Conservation (phyloP, 352 stramenopile species). For the Phytopythium helicoides region DNA sequence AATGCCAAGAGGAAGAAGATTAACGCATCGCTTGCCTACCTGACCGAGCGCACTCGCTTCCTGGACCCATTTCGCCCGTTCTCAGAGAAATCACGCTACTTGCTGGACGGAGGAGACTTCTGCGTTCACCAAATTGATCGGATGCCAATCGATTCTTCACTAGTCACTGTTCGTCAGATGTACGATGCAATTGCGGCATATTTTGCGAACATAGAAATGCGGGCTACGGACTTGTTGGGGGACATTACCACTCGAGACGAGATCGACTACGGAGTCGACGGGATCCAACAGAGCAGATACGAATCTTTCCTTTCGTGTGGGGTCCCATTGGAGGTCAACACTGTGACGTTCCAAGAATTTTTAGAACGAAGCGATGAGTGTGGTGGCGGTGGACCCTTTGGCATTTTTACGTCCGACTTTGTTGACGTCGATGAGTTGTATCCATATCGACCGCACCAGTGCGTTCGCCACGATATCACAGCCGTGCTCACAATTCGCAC, state of each 20-base stretch:
- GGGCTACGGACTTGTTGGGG: slow-evolving; percentile 24
- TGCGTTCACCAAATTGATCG: slow-evolving; percentile 47
- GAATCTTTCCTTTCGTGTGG: slow-evolving; percentile 29
- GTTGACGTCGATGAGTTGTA: slow-evolving; percentile 40
- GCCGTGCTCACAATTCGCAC: slow-evolving; percentile 20
- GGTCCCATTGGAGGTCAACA: slow-evolving; percentile 21
- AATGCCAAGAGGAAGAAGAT: slow-evolving; percentile 8
- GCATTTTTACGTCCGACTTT: slow-evolving; percentile 23
- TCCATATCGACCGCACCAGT: slow-evolving; percentile 22
- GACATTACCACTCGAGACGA: slow-evolving; percentile 44
- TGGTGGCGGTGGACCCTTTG: slow-evolving; percentile 15
- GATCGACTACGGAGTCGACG: slow-evolving; percentile 24
- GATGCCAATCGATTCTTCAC: slow-evolving; percentile 27
- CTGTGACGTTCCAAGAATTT: slow-evolving; percentile 13
- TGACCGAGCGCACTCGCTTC: slow-evolving; percentile 33
- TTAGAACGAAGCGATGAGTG: slow-evolving; percentile 16
- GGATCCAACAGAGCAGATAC: slow-evolving; percentile 43
- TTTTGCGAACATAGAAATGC: slow-evolving; percentile 46
- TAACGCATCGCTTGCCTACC: slow-evolving; percentile 22
- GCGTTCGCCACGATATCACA: slow-evolving; percentile 32
- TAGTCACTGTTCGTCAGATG: slow-evolving; percentile 23
- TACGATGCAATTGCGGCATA: slow-evolving; percentile 40
- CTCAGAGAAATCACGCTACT: slow-evolving; percentile 38
- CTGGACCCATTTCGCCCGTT: slow-evolving; percentile 38
- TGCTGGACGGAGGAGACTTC: slow-evolving; percentile 31